Conservation (phyloP, 163 green algal genomes). For the Scenedesmus sp. region DNA sequence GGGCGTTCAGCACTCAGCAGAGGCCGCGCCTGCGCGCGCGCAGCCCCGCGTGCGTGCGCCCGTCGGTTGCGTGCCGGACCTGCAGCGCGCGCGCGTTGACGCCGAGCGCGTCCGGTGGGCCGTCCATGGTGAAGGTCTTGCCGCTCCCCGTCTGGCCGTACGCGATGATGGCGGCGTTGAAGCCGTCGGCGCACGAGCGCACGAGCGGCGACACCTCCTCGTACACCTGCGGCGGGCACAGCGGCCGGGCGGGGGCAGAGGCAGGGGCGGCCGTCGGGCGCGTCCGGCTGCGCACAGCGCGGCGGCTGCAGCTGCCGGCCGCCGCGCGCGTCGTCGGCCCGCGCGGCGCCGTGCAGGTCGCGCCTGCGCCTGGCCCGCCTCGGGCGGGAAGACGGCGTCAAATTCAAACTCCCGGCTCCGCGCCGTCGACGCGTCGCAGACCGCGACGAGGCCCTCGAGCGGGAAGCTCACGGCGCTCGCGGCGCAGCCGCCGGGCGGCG, state of each 20-base stretch:
- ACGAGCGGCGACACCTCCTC: slow-evolving; percentile 71
- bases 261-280: too few species aligned
- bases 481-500: not conserved
- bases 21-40: not conserved
- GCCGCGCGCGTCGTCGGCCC: too few species aligned
- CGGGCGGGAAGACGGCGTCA: slow-evolving; percentile 57
- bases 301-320: too few species aligned
- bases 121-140: slow-evolving; percentile 78
- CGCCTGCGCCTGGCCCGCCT: slow-evolving; percentile 47
- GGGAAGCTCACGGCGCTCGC: slow-evolving; percentile 40
- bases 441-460: slow-evolving; percentile 50
- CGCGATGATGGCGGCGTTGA: slow-evolving; percentile 74
- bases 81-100: slow-evolving; percentile 57
- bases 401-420: slow-evolving; percentile 82
- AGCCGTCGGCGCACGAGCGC: slow-evolving; percentile 63
- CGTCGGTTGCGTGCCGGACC: not conserved
- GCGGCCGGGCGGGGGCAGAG: not conserved
- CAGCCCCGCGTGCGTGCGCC: not conserved
- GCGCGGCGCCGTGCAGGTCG: too few species aligned
- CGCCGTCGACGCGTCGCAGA: slow-evolving; percentile 38
- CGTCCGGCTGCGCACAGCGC: too few species aligned
- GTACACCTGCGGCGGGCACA: slow-evolving; percentile 59
- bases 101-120: slow-evolving; percentile 54
- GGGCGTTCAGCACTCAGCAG: not conserved
- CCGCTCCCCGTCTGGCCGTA: slow-evolving; percentile 77